Percentiles rank a stretch among this genome's conserved stretches.
Evolutionary conservation across 257 asterid genomes (phyloP).

Genomic region (Anisodus tanguticus): DNA sequence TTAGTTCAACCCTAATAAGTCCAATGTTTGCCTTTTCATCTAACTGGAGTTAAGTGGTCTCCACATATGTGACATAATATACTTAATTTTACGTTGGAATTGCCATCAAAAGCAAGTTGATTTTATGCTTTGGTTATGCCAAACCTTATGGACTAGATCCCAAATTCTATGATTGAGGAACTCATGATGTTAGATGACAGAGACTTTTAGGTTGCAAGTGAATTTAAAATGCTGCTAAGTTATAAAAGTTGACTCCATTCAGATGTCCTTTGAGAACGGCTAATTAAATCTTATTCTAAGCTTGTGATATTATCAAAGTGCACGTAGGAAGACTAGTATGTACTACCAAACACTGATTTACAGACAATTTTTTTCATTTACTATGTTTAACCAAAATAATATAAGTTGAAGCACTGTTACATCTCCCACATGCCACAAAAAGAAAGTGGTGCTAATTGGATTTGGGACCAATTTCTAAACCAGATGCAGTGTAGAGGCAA

Average conservation of each 20-base stretch:
- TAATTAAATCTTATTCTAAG: constrained; percentile 34
- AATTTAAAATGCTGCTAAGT: constrained; percentile 25
- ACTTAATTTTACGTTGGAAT: background rate
- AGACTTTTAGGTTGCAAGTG: constrained; percentile 18
- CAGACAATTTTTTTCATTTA: constrained; percentile 43
- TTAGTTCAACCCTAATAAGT: constrained; percentile 26
- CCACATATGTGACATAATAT: constrained; percentile 18
- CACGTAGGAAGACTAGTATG: constrained; percentile 31
- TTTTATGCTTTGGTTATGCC: constrained; percentile 24
- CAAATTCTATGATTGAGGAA: constrained; percentile 19
- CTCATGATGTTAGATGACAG: constrained; percentile 10
- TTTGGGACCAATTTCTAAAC: no score
- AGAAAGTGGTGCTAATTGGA: background rate
- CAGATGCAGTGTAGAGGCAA: background rate
- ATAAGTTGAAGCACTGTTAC: background rate
- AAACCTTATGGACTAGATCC: constrained; percentile 20
- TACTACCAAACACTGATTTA: constrained; percentile 46
- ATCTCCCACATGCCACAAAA: background rate
- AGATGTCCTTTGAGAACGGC: constrained; percentile 35
- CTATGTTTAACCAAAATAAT: constrained; percentile 27
- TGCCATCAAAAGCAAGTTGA: constrained; percentile 25
- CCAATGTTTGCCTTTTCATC: constrained; percentile 25
- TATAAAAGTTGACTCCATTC: constrained; percentile 29
- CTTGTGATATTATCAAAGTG: constrained; percentile 52
- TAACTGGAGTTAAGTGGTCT: background rate